A percentile compares a stretch with the other conserved stretches of the same genome.
phyloP scores from a whole-genome alignment of 208 protist species.

The Sergeia podlipaevii region DNA sequence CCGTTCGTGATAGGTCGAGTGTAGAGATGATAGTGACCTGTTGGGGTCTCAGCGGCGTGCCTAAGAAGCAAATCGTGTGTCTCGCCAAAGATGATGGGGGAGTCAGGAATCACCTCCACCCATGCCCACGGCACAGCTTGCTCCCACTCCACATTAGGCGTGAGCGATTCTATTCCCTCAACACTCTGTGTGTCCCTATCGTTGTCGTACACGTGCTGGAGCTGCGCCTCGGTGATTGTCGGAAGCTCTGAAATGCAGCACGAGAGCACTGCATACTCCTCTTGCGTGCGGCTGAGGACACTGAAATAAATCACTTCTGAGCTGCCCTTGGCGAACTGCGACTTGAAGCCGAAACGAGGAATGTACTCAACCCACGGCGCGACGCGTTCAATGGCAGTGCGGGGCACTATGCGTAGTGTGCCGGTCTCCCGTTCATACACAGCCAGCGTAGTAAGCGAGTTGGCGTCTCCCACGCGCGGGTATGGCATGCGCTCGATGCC shows the following conservation, averaged over 20 bases:
- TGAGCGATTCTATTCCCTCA: conserved; percentile 2
- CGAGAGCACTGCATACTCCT: conserved; percentile 52
- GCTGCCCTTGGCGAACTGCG: too few relatives aligned
- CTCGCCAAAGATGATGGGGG: conserved; percentile 47
- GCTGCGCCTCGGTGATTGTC: conserved; percentile 23
- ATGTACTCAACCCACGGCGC: conserved; percentile 83
- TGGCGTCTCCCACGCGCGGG: conserved; percentile 72
- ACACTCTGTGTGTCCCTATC: conserved; percentile 8
- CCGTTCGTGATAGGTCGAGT: conserved; percentile 6
- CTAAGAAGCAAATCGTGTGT: conserved; percentile 50
- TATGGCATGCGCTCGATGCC: conserved; percentile 69
- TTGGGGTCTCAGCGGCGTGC: conserved; percentile 47
- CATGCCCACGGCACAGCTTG: conserved; percentile 73
- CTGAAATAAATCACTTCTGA: conserved; percentile 56
- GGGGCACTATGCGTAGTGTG: conserved; percentile 46
- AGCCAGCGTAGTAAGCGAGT: conserved; percentile 52
- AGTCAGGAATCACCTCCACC: conserved; percentile 46
- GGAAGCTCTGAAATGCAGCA: conserved; percentile 51
- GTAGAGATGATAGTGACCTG: conserved; percentile 67
- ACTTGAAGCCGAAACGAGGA: conserved; percentile 80
- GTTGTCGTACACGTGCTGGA: conserved; percentile 19
- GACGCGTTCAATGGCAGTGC: conserved; percentile 16
- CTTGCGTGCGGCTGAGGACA: conserved; percentile 63
- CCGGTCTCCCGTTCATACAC: conserved; percentile 38
- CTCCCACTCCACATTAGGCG: conserved; percentile 33